phyloP scores from a whole-genome alignment of 2,329 filamentous ascomycete species.

The Ascosphaera apis region DNA sequence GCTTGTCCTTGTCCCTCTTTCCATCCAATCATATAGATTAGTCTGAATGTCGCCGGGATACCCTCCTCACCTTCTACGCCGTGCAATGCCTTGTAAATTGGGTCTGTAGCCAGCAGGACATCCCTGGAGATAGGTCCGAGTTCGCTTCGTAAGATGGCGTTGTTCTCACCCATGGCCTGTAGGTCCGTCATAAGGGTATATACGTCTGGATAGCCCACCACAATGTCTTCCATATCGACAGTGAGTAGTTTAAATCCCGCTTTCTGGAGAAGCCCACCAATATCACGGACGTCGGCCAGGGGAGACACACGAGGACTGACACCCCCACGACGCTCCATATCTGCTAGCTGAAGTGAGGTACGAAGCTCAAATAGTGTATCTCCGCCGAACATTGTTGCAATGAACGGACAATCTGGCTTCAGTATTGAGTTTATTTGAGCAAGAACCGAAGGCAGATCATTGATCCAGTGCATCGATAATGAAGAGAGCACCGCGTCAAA shows the following conservation, averaged over 20 bases:
- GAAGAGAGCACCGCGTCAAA: constrained; percentile 86
- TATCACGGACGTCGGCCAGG: constrained; percentile 72
- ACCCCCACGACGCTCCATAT: constrained; percentile 74
- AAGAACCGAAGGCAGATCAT: constrained; percentile 71
- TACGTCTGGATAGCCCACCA: constrained; percentile 77
- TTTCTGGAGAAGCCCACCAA: constrained; percentile 65
- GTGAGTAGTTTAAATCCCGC: constrained; percentile 91
- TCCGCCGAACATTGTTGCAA: constrained; percentile 89
- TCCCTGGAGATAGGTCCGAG: constrained; percentile 57
- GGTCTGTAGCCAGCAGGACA: constrained; percentile 66
- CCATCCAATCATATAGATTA: constrained; percentile 99
- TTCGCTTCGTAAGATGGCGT: constrained; percentile 68
- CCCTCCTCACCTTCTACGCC: constrained; percentile 44
- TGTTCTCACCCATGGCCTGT: constrained; percentile 89
- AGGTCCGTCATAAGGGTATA: constrained; percentile 86
- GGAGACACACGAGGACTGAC: constrained; percentile 80
- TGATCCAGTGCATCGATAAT: constrained; percentile 88
- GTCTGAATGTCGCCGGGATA: constrained; percentile 73
- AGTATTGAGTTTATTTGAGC: constrained; percentile 66
- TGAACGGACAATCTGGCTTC: constrained; percentile 76
- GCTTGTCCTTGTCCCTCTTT: constrained; percentile 60
- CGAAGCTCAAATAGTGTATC: constrained; percentile 86
- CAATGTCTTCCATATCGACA: constrained; percentile 89
- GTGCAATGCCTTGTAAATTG: constrained; percentile 71
- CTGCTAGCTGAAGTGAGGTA: constrained; percentile 77